Percentiles rank a stretch among this genome's conserved stretches.
Evolutionary conservation across 1,139 yeast genomes (phyloP).

Genomic region (Ashbya aceris): DNA sequence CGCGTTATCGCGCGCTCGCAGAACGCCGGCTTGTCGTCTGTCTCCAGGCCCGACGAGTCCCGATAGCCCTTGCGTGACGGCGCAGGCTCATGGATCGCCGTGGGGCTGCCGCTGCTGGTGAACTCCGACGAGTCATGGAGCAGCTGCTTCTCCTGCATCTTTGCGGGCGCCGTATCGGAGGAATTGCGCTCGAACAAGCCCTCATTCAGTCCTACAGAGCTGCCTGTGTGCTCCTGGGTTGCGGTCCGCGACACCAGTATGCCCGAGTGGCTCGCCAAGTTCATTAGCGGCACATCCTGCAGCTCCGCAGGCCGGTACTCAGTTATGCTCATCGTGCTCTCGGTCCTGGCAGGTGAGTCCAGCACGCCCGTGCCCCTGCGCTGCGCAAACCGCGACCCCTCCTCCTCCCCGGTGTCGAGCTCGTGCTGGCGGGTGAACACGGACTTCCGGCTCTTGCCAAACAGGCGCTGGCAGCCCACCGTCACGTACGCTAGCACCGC

Average conservation of each 20-base stretch:
- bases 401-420: conserved; percentile 21
- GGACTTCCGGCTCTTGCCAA: conserved; percentile 21
- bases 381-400: conserved; percentile 12
- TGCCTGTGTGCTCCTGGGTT: background rate
- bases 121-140: background rate
- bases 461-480: conserved; percentile 33
- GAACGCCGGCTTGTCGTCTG: conserved; percentile 4
- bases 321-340: background rate
- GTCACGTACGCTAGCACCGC: conserved; percentile 41
- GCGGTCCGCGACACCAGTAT: conserved; percentile 1
- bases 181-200: background rate
- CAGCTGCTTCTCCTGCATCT: background rate
- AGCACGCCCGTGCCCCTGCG: conserved; percentile 2
- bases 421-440: conserved; percentile 23
- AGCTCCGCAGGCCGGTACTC: conserved; percentile 4
- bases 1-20: conserved; percentile 16
- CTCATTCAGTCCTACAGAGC: too few species aligned
- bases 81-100: background rate
- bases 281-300: conserved; percentile 8
- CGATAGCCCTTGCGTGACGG: too few species aligned
- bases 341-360: background rate
- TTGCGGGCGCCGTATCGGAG: background rate
- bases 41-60: background rate
- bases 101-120: background rate
- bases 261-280: conserved; percentile 9